Base-by-base conservation (phyloP, 176 grass and related monocot species). In the Lolium perenne region DNA sequence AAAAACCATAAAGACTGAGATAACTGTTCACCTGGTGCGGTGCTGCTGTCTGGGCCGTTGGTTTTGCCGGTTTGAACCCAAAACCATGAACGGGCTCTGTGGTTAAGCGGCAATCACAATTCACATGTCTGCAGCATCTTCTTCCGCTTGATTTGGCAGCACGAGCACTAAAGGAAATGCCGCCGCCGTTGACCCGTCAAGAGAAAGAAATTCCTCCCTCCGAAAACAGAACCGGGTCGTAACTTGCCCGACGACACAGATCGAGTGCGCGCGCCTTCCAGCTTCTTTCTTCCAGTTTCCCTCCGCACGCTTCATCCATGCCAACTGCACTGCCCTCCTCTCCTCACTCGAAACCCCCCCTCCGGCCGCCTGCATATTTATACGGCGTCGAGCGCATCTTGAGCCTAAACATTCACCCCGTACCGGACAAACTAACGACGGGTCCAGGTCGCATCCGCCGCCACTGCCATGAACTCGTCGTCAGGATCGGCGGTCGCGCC, bases 261-360 rank as follows among this genome's bases (percentile, higher is more conserved):
- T 22, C n/a, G 70, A 4, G 60, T 10, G 70, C 70, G 70, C 70
- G 70, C 43, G 8, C 70, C n/a, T 73, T 73, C 43, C 41, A 73
- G 41, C 41, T 73, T 48, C 10, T 47, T 73, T 15, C 71, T 35
- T 35, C 32, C 32, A 35, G 32, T 35, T 49, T 12, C 71, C 45
- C 71, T 23, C 2, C 32, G 32, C 32, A 35, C 32, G 45, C 71
- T 74, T 74, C 71, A 8, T 26, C 43, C 59, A 15, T 25, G 20
- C 47, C 69, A 22, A 7, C 32, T 3, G 1, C 32, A 35, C 32
- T 35, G 32, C 32, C 32, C 32, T 35, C 32, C 32, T 35, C 32
- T 35, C 41, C 41, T 45, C 41, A 45, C 41, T 45, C 41, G 41
- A 45, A 45, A 5, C 0, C 5, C 41, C 41, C 41, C 41, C 41